A percentile compares a stretch with the other conserved stretches of the same genome.
Conservation (phyloP, 2,329 filamentous ascomycete genomes). For the Drechslera avenae region DNA sequence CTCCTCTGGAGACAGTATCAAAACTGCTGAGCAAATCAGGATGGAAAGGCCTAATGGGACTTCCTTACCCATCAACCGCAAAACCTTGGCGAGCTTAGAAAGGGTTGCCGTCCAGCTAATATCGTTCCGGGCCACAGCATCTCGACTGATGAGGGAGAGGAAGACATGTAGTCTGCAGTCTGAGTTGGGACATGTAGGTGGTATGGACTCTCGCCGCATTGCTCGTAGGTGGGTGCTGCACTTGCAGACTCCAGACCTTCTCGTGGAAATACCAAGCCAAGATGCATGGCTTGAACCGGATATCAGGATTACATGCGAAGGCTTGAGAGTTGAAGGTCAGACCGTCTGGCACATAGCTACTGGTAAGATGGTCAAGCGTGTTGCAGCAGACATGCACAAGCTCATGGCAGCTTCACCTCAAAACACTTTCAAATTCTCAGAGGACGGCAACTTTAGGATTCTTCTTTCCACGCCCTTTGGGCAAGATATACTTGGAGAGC, state of each 20-base stretch:
- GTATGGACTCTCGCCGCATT: slow-evolving; percentile 7
- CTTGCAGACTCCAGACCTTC: slow-evolving; percentile 36
- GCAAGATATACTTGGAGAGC: slow-evolving; percentile 61
- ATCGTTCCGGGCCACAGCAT: slow-evolving; percentile 36
- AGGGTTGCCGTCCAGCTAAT: slow-evolving; percentile 46
- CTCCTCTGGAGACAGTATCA: slow-evolving; percentile 28
- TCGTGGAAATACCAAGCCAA: slow-evolving; percentile 26
- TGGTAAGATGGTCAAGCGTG: slow-evolving; percentile 46
- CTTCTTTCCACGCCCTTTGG: slow-evolving; percentile 65
- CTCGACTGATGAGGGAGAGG: slow-evolving; percentile 29
- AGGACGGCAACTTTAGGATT: slow-evolving; percentile 67
- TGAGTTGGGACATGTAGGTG: slow-evolving; percentile 22
- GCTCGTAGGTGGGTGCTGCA: slow-evolving; percentile 37
- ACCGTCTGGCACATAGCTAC: slow-evolving; percentile 50
- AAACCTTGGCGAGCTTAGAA: slow-evolving; percentile 44
- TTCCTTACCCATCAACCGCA: slow-evolving; percentile 30
- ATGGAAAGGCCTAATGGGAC: slow-evolving; percentile 29
- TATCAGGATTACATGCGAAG: slow-evolving; percentile 41
- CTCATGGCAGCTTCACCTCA: slow-evolving; percentile 56
- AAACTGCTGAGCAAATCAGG: slow-evolving; percentile 36
- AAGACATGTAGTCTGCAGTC: slow-evolving; percentile 27
- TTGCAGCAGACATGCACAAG: slow-evolving; percentile 44
- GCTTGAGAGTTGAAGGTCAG: slow-evolving; percentile 33
- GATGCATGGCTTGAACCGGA: slow-evolving; percentile 36
- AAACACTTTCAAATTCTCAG: slow-evolving; percentile 66